Base-by-base conservation (phyloP, 352 stramenopile species). In the Globisporangium mamillatum region DNA sequence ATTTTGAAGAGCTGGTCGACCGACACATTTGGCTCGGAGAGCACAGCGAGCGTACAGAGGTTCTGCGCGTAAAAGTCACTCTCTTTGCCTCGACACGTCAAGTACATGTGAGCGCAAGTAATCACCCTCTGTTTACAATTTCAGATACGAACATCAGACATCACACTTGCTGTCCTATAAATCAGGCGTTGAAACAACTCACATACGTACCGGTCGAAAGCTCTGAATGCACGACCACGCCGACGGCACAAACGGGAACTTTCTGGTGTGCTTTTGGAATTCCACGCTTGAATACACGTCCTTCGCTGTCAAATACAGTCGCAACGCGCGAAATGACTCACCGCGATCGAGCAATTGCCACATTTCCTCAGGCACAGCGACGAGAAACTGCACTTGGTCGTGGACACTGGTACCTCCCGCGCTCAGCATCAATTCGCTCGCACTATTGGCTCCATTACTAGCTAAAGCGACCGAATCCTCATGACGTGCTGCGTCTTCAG, bases 291-390 rank as follows among this genome's bases (percentile, higher is more conserved):
- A 58, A 60, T 82, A 77, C 5, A 84, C 66, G 8, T 34, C 38
- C 9, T 78, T 77, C 0, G 81, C 84, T 50, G 63, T 41, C 48
- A 82, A 71, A 63, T 85, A 91, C 24, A 87, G 56, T 27, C 76
- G 59, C 18, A 93, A 66, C 0, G 84, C 81, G 50, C 82, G 63
- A 52, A 88, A 75, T 0, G 74, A 75, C 56, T 92, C 77, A 63
- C 86, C 88, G 64, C 75, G 66, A 69, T 95, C 86, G 57, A 95
- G 66, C 20, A 78, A 38, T 55, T 81, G 73, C 86, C 88, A 95
- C 69, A 95, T 85, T 32, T 78, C 74, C 61, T 95, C 88, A 1
- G 80, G 77, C 0, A 81, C 77, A 22, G 75, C 74, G 46, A 91
- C 75, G 18, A 95, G 67, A 25, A 89, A 84, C 8, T 75, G 65